Evolutionary conservation across 2,329 filamentous ascomycete species (phyloP).

Genomic region (Triangularia setosa): DNA sequence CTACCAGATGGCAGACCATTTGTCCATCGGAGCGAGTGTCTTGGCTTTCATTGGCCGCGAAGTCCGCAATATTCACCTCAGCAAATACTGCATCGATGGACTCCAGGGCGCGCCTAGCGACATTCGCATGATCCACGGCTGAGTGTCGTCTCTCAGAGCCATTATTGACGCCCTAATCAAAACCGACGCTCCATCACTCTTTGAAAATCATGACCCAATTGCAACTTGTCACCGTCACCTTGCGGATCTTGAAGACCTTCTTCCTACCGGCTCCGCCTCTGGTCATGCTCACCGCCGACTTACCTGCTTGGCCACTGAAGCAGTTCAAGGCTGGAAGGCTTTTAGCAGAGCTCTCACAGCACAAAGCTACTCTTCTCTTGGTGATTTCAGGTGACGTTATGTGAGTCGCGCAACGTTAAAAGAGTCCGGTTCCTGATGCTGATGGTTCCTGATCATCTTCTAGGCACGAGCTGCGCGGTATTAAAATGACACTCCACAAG

Average conservation of each 20-base stretch:
- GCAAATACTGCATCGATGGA: constrained; percentile 17
- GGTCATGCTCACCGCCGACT: background rate
- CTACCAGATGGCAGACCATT: background rate
- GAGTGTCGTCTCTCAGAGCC: constrained; percentile 13
- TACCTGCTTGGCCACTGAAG: constrained; percentile 16
- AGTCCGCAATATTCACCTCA: constrained; percentile 14
- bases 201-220: constrained; percentile 3
- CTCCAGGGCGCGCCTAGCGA: constrained; percentile 19
- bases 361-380: constrained; percentile 16
- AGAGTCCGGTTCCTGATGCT: background rate
- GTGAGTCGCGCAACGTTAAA: background rate
- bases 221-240: constrained; percentile 2
- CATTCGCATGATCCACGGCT: constrained; percentile 19
- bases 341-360: constrained; percentile 12
- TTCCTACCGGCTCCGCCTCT: background rate
- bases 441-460: background rate
- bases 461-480: background rate
- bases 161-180: constrained; percentile 11
- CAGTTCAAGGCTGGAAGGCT: constrained; percentile 12
- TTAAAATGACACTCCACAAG: background rate
- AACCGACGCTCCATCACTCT: background rate
- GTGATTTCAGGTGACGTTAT: constrained; percentile 12
- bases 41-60: constrained; percentile 17
- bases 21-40: constrained; percentile 15
- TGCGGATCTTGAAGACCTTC: background rate